Base-by-base conservation (phyloP, 2,329 filamentous ascomycete species). In the Ophiostoma sp. region DNA sequence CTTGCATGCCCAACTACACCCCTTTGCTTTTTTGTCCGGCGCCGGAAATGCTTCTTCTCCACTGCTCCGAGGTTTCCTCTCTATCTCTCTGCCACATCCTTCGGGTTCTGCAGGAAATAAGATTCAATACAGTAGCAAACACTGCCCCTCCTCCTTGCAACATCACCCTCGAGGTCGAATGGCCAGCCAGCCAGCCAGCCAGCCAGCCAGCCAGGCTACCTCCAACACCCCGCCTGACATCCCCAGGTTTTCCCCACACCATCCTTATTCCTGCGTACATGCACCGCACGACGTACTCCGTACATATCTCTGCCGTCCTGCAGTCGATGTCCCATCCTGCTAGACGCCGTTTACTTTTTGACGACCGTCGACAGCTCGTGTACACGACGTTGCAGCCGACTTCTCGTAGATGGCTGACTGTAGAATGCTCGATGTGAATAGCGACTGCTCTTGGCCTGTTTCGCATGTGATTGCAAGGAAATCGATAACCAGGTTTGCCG, bases 241-340 rank as follows among this genome's bases (percentile, higher is more conserved):
- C 52, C 52, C 52, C 52, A 57, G 52, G 52, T 27, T 57, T 57
- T 57, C n/a, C 52, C 52, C 52, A 57, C 52, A 57, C 52, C n/a
- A 57, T 57, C 52, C 11, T 57, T 8, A 17, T 57, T 57, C 8
- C 23, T 57, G 10, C 52, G 10, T 27, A 23, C 23, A 23, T n/a
- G 52, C 48, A 48, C 44, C 52, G 52, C 48, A 48, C 44, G 44
- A 48, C 44, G 44, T n/a, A n/a, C n/a, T n/a, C n/a, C n/a, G n/a
- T n/a, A 48, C 44, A 48, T 57, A 31, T 27, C 52, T 57, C 52
- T 57, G 52, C 52, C 52, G 52, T 57, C 52, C n/a, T 57, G 52
- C 52, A 57, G 52, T 27, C 52, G 23, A 57, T n/a, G 23, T 57
- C 52, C 17, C 52, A 57, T 57, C 4, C 23, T 27, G n/a, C n/a